Evolutionary conservation across 495 filamentous ascomycete species (phyloP).

Genomic region (Aspergillus sparsus): DNA sequence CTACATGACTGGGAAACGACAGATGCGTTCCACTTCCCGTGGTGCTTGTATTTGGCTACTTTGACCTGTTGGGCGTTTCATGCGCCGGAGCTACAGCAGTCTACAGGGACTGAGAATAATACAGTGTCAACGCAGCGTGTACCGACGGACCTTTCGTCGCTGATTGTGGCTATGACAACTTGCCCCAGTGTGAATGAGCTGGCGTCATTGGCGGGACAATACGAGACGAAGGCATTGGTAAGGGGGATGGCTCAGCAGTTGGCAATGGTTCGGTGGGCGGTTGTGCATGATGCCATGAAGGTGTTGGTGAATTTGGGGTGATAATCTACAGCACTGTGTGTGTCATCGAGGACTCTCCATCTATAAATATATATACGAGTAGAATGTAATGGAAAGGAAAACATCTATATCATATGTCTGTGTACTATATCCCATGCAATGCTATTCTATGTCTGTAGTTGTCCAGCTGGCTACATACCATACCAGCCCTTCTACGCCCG

Average conservation of each 20-base stretch:
- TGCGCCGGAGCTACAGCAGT: conserved; percentile 25
- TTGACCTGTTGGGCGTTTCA: conserved; percentile 55
- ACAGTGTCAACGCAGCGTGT: conserved; percentile 8
- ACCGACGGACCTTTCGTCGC: conserved; percentile 32
- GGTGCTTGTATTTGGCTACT: conserved; percentile 58
- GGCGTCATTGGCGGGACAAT: conserved; percentile 31
- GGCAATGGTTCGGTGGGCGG: conserved; percentile 56
- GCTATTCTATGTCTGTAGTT: too few relatives aligned
- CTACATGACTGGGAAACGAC: conserved; percentile 52
- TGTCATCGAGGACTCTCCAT: too few relatives aligned
- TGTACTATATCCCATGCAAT: too few relatives aligned
- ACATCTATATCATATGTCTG: too few relatives aligned
- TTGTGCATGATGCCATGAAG: conserved; percentile 58
- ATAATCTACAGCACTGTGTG: neutral
- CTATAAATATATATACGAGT: too few relatives aligned
- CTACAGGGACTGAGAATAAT: neutral
- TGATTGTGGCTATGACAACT: conserved; percentile 42
- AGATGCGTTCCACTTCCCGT: conserved; percentile 56
- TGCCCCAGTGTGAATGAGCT: conserved; percentile 32
- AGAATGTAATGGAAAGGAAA: too few relatives aligned
- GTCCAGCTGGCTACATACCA: too few relatives aligned
- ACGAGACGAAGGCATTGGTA: conserved; percentile 37
- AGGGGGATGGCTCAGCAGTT: conserved; percentile 53
- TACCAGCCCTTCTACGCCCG: too few relatives aligned
- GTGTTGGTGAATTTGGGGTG: conserved; percentile 37